These are phyloP conservation scores for Clonostachys sp. DNA, from an alignment of 2,329 filamentous ascomycete genomes.

Conservation along the genomic window DNA sequence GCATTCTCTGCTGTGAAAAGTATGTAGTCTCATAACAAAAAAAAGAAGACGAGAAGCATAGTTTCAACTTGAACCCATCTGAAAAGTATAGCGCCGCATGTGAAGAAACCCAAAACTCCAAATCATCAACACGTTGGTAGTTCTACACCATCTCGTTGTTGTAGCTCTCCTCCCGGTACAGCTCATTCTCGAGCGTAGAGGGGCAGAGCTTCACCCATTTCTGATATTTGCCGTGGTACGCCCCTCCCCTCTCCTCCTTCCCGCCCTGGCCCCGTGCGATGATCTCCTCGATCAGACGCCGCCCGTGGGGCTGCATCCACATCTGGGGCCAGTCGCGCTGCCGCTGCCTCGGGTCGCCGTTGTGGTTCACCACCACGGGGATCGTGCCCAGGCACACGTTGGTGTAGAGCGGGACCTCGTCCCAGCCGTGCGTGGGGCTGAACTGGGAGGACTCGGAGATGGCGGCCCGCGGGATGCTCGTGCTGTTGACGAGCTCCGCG, in stretches of 20 bases:
- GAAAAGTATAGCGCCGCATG: too few species aligned
- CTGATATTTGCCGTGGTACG: constrained; percentile 1
- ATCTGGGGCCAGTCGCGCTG: constrained; percentile 13
- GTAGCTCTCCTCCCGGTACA: constrained; percentile 7
- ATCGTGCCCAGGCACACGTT: constrained; percentile 17
- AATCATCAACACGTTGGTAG: too few species aligned
- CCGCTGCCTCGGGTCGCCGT: constrained; percentile 11
- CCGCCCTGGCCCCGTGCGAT: constrained; percentile 7
- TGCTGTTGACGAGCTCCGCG: constrained; percentile 12
- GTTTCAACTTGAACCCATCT: too few species aligned
- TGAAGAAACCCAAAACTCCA: too few species aligned
- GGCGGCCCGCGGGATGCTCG: constrained; percentile 4
- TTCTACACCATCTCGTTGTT: too few species aligned
- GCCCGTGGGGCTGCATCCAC: constrained; percentile 14
- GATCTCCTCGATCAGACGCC: constrained; percentile 10
- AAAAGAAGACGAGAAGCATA: too few species aligned
- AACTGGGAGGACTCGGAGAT: constrained; percentile 4
- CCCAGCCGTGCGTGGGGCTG: constrained; percentile 10
- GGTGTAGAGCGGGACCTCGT: constrained; percentile 15
- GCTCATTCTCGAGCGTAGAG: constrained; percentile 9
- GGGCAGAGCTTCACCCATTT: constrained; percentile 17
- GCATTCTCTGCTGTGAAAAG: too few species aligned
- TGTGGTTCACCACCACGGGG: constrained; percentile 20
- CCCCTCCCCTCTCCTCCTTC: constrained; percentile 7
- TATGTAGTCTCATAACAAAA: too few species aligned